phyloP scores from a whole-genome alignment of 2,329 filamentous ascomycete genomes.

The Ophiostoma novo-ulmi region DNA sequence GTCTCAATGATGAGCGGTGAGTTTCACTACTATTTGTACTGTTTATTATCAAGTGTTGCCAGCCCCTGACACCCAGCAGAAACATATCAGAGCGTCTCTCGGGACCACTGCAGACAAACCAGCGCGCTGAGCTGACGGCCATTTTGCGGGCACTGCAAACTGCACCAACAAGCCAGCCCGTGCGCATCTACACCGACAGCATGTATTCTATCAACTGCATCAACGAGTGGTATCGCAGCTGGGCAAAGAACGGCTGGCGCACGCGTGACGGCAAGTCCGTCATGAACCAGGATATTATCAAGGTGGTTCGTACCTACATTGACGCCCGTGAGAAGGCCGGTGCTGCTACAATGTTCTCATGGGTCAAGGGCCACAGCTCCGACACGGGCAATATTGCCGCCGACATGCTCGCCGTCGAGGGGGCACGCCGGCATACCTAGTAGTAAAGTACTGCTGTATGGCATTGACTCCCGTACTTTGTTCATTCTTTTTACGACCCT shows the following conservation, averaged over 20 bases:
- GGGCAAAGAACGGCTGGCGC: slow-evolving; percentile 72
- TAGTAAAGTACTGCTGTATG: no score
- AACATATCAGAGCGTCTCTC: slow-evolving; percentile 70
- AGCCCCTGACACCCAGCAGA: slow-evolving; percentile 31
- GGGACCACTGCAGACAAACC: slow-evolving; percentile 79
- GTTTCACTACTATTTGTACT: slow-evolving; percentile 22
- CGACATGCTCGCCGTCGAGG: slow-evolving; percentile 68
- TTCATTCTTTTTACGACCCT: neutral
- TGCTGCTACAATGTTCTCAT: slow-evolving; percentile 66
- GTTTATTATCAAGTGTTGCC: neutral
- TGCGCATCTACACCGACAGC: slow-evolving; percentile 83
- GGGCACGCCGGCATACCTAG: slow-evolving; percentile 40
- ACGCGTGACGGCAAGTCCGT: slow-evolving; percentile 62
- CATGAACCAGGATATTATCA: slow-evolving; percentile 80
- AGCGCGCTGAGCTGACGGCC: slow-evolving; percentile 90
- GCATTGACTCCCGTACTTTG: neutral
- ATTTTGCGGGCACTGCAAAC: slow-evolving; percentile 78
- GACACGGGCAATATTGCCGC: slow-evolving; percentile 74
- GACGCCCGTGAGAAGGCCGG: slow-evolving; percentile 59
- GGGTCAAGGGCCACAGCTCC: slow-evolving; percentile 81
- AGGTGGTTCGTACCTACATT: slow-evolving; percentile 65
- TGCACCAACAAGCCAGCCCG: slow-evolving; percentile 59
- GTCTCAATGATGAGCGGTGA: slow-evolving; percentile 49
- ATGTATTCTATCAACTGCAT: slow-evolving; percentile 87
- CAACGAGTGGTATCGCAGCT: slow-evolving; percentile 74